phyloP scores from a whole-genome alignment of 305 asterid genomes.

The Nicotiana rustica region DNA sequence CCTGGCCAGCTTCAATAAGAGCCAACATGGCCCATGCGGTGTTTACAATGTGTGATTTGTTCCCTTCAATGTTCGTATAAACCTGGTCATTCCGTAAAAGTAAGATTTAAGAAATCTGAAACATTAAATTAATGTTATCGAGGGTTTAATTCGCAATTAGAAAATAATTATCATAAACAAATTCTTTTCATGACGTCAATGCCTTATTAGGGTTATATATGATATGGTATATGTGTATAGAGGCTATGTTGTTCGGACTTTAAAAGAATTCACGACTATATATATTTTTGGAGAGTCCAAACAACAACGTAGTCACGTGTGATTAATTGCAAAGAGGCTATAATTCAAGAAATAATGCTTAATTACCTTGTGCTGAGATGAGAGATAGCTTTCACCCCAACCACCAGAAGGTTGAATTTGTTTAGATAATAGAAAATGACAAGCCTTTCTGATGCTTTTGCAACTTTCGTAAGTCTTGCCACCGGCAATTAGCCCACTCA shows the following conservation, averaged over 20 bases:
- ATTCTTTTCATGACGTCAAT: background rate
- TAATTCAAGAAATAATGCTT: background rate
- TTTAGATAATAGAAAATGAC: conserved; percentile 60
- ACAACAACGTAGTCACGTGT: too few relatives aligned
- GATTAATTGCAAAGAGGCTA: too few relatives aligned
- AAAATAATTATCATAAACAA: background rate
- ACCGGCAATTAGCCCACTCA: conserved; percentile 54
- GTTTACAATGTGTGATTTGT: conserved; percentile 57
- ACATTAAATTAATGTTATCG: background rate
- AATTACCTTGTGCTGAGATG: conserved; percentile 64
- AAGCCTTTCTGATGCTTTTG: conserved; percentile 54
- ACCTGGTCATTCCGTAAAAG: conserved; percentile 42
- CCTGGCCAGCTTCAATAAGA: conserved; percentile 79
- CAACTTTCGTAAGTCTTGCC: conserved; percentile 57
- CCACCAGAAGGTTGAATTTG: conserved; percentile 63
- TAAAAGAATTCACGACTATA: too few relatives aligned
- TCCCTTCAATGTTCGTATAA: conserved; percentile 56
- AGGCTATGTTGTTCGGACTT: too few relatives aligned
- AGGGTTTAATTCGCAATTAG: background rate
- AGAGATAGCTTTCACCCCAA: conserved; percentile 82
- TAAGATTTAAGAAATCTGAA: background rate
- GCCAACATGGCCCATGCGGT: conserved; percentile 81
- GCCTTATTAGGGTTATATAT: background rate
- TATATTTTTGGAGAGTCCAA: too few relatives aligned
- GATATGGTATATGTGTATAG: background rate